Evolutionary conservation across 345 rosid species (phyloP), one percentile per base, ranked within the genome.

Genomic region (Geranium brycei): DNA sequence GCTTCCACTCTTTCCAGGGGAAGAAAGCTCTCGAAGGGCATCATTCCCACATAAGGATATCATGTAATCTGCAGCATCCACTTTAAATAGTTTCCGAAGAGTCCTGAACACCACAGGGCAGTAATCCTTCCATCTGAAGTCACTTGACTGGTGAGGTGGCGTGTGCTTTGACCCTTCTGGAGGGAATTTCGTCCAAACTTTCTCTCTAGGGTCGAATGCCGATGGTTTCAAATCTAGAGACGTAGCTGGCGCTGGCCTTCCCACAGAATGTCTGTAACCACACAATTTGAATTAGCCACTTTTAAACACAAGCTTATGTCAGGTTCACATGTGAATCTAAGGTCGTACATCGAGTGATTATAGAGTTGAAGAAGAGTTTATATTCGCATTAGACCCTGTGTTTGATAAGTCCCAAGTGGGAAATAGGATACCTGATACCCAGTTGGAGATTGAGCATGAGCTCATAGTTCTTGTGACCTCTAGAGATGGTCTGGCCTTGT

Each of bases 61-160:
- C 98, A 92, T 89, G 80, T 92, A 92, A 78, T 92, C 98, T 51
- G 95, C 96, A 63, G 95, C 88, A 58, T 92, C 96, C 66, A 92
- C 87, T 59, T 70, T 75, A 78, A 92, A 92, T 73, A 92, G 77
- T 75, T 86, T 92, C 87, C 96, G 80, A 13, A 92, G 87, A 38
- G 93, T 85, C 95, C 98, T 91, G 81, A 88, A 88, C 38, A 88
- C 92, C 74, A 84, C 70, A 47, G 96, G 90, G 60, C 89, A 86
- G 69, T 86, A 88, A 70, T 88, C 91, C 73, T 88, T 88, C 91
- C 95, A 88, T 71, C 77, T 79, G 74, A 86, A 88, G 38, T 84
- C 95, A 14, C 69, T 71, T 0, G 91, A 85, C 60, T 68, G 80
- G 80, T 87, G 95, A 3, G 95, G 91, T 13, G 82, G 88, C 0